Base-by-base conservation (phyloP, 2,329 filamentous ascomycete genomes). In the Mycogone perniciosa region DNA sequence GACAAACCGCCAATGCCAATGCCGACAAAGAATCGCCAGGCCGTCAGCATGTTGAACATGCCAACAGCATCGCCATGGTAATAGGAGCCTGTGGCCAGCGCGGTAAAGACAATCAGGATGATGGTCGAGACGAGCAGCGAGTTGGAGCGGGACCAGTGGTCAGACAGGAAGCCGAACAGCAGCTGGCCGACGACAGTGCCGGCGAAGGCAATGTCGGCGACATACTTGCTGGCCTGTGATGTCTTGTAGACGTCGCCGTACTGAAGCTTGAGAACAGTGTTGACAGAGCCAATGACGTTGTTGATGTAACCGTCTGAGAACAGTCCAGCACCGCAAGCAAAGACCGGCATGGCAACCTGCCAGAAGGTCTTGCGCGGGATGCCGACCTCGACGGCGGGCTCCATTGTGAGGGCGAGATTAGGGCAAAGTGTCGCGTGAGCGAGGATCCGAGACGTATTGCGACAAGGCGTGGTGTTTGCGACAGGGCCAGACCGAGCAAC, bases 291-390 rank as follows among this genome's bases (percentile, higher is more conserved):
- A 59, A 96, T 96, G 56, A 95, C 88, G 62, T 88, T 89, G 70
- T 95, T 95, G 64, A 96, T 81, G 67, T 96, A 96, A 11, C 91
- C 91, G 67, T 96, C 91, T 27, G 86, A 90, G 69, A 96, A 96
- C 2, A 96, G 76, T 61, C 91, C 91, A 46, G 90, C 88, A 57
- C 91, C 91, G 63, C 89, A 95, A 40, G 90, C 90, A 59, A 96
- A 85, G 1, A 89, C 86, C 10, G 90, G 89, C 77, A 79, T 40
- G 4, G 57, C 59, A 2, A 58, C 48, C 26, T 58, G 10, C 29
- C 54, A 50, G 33, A 62, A 63, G 7, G 59, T 44, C 53, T 58
- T 62, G 34, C 43, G 50, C 46, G 47, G 31, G 8, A 48, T 6
- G n/a, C 30, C 50, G 20, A 39, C 27, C 30, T 57, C 57, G 20